Evolutionary conservation across 352 stramenopile species (phyloP).

Genomic region (Blastocystis sp.): DNA sequence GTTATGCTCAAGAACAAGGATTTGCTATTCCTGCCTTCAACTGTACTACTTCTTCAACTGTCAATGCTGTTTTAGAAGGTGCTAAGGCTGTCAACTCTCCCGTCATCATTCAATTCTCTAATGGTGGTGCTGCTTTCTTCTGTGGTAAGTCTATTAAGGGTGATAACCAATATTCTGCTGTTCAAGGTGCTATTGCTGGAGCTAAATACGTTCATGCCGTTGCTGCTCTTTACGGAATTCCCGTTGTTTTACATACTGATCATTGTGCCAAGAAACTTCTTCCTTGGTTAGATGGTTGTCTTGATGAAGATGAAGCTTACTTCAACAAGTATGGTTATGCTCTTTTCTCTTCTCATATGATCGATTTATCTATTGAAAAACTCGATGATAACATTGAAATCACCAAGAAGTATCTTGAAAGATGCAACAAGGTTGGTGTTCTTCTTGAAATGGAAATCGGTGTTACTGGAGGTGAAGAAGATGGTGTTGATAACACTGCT

Average conservation of each 20-base stretch:
- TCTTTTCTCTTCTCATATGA: slow-evolving; percentile 91
- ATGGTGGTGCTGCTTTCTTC: slow-evolving; percentile 83
- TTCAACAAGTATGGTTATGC: slow-evolving; percentile 72
- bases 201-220: slow-evolving; percentile 83
- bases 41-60: slow-evolving; percentile 72
- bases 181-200: slow-evolving; percentile 62
- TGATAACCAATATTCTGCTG: slow-evolving; percentile 69
- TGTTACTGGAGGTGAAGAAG: slow-evolving; percentile 88
- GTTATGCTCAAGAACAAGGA: slow-evolving; percentile 69
- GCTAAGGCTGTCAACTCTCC: slow-evolving; percentile 77
- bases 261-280: slow-evolving; percentile 93
- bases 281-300: slow-evolving; percentile 87
- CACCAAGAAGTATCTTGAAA: slow-evolving; percentile 87
- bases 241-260: slow-evolving; percentile 89
- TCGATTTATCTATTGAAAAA: slow-evolving; percentile 87
- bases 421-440: slow-evolving; percentile 78
- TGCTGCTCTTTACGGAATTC: slow-evolving; percentile 79
- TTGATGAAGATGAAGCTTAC: slow-evolving; percentile 79
- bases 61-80: slow-evolving; percentile 83
- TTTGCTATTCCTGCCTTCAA: slow-evolving; percentile 94
- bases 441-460: slow-evolving; percentile 93
- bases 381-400: slow-evolving; percentile 90
- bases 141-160: slow-evolving; percentile 74
- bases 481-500: slow-evolving; percentile 87
- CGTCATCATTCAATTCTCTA: slow-evolving; percentile 92